Evolutionary conservation across 768 basidiomycete genomes (phyloP).

Genomic region (Leucogyrophana mollusca): DNA sequence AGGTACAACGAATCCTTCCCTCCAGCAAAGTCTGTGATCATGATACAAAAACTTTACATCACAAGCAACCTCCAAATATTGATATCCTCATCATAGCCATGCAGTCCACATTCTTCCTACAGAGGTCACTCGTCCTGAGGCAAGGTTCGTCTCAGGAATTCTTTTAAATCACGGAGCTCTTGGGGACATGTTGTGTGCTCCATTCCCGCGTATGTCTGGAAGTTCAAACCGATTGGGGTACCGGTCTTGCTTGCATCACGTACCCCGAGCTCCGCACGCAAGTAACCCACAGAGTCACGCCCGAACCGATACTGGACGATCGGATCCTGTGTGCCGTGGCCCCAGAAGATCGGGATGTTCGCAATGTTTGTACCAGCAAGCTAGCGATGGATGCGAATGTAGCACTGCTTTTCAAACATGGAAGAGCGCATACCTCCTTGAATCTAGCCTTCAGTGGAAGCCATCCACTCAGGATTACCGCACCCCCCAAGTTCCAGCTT

Average conservation of each 20-base stretch:
- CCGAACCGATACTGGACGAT: constrained; percentile 63
- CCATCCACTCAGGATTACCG: constrained; percentile 79
- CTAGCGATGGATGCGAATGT: constrained; percentile 33
- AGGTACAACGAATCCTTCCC: too few species aligned
- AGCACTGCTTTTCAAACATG: neutral
- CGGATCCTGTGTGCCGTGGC: constrained; percentile 76
- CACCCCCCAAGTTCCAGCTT: constrained; percentile 67
- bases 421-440: constrained; percentile 50
- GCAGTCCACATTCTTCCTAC: too few species aligned
- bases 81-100: too few species aligned
- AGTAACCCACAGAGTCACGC: constrained; percentile 51
- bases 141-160: constrained; percentile 65
- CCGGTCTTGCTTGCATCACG: constrained; percentile 18
- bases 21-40: too few species aligned
- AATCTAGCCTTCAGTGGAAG: constrained; percentile 66
- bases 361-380: constrained; percentile 59
- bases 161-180: constrained; percentile 70
- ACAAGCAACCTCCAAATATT: too few species aligned
- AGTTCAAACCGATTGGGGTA: constrained; percentile 54
- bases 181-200: constrained; percentile 62
- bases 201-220: constrained; percentile 65
- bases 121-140: constrained; percentile 33
- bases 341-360: constrained; percentile 81
- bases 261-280: constrained; percentile 55
- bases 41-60: too few species aligned